Evolutionary conservation across 139 green algal species (phyloP), one percentile per base, ranked within the genome.

Genomic region (Chlamydomonas schloesseri): DNA sequence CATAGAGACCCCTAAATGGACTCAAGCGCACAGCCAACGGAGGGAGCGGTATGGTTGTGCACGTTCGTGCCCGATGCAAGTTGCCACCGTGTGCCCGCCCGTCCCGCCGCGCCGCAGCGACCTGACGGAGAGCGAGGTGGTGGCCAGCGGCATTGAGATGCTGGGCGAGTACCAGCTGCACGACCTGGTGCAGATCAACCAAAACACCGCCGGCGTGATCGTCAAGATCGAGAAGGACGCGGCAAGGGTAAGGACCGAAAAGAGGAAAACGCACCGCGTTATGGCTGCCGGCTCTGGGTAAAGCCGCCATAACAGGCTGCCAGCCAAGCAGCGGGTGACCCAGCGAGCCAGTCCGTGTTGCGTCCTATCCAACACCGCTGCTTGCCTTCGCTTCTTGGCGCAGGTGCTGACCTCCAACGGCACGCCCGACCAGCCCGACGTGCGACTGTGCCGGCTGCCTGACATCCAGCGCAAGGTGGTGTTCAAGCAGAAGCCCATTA

Each of bases 111-210:
- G 11, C 67, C 29, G 6, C 74, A 92, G 93, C 5, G 96, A 99
- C 90, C 91, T 99, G 18, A 94, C 94, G 2, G 91, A 96, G 64
- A 89, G 88, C 8, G 87, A 92, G 47, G 91, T 94, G 37, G 29
- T 71, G 28, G 37, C 82, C 42, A 88, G 74, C 26, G 93, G 94
- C 34, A 67, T 95, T 23, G 94, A 98, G 74, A 91, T 81, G 58
- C 89, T 99, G 47, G 97, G 96, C 15, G 88, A 94, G 37, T 99
- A 98, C 87, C 91, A 98, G 87, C 90, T 99, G 75, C 96, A 99
- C 89, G 97, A 99, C 88, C 91, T 99, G 60, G 96, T 99, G 73
- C 90, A 94, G 87, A 88, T 99, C 69, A 90, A 93, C 57, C 79
- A 88, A 68, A 20, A 31, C 64, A 88, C 55, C 1, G 84, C 86